Conservation (phyloP, 2,329 filamentous ascomycete species). For the Alternaria novae-zelandiae region DNA sequence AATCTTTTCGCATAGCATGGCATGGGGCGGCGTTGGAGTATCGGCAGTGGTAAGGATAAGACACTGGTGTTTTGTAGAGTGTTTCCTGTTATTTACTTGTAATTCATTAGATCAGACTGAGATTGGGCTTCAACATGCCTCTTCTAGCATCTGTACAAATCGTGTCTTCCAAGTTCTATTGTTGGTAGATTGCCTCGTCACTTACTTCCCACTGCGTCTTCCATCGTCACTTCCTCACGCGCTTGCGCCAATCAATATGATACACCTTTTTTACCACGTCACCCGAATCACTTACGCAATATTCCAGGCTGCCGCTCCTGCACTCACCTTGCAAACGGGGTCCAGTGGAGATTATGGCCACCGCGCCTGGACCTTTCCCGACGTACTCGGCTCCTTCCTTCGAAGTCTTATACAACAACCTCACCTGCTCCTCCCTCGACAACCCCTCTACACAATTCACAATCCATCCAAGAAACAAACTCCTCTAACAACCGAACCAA, state of each 20-base stretch:
- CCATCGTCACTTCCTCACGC: too few species aligned
- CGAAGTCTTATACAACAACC: background rate
- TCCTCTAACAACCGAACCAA: too few species aligned
- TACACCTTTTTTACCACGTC: too few species aligned
- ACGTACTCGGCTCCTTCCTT: background rate
- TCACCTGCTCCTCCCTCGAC: background rate
- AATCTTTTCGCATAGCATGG: conserved; percentile 24
- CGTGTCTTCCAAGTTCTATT: too few species aligned
- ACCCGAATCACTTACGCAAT: too few species aligned
- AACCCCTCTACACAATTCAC: background rate
- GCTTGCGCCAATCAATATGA: too few species aligned
- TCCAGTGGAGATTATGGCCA: background rate
- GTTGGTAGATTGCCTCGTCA: too few species aligned
- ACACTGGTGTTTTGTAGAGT: background rate
- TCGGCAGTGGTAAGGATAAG: background rate
- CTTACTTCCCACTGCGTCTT: too few species aligned
- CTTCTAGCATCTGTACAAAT: too few species aligned
- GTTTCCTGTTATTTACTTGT: too few species aligned
- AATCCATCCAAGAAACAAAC: too few species aligned
- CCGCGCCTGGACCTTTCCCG: background rate
- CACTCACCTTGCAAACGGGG: background rate
- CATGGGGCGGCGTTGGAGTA: conserved; percentile 19
- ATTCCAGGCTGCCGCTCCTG: background rate
- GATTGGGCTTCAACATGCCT: too few species aligned
- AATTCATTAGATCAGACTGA: background rate